Conservation (phyloP, 371 early-diverging fungal genomes). For the Massospora cicadina region DNA sequence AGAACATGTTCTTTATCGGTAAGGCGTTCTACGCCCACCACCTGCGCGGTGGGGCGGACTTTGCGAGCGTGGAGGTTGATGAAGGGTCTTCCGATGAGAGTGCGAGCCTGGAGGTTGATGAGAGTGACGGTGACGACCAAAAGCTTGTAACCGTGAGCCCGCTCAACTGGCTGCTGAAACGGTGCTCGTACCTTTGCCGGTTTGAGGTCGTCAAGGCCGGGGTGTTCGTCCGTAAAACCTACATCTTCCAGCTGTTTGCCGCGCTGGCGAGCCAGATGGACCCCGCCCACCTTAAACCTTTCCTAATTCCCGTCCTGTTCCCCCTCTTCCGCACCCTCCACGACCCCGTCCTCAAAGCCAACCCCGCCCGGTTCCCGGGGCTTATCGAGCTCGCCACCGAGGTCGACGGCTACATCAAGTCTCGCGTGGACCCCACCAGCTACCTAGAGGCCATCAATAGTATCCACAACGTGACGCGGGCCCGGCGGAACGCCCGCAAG, state of each 20-base stretch:
- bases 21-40: constrained; percentile 40
- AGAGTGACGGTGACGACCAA: constrained; percentile 13
- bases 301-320: constrained; percentile 48
- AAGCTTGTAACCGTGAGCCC: constrained; percentile 16
- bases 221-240: constrained; percentile 34
- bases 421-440: too few relatives aligned
- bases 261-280: constrained; percentile 52
- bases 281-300: constrained; percentile 31
- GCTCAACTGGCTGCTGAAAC: constrained; percentile 39
- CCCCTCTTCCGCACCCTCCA: constrained; percentile 66
- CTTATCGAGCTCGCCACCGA: not conserved
- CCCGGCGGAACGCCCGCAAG: not conserved
- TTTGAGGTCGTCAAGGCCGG: constrained; percentile 25
- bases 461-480: not conserved
- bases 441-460: not conserved
- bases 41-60: not conserved
- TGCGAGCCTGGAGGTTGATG: constrained; percentile 17
- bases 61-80: constrained; percentile 17
- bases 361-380: constrained; percentile 26
- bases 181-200: constrained; percentile 46
- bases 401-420: constrained; percentile 2
- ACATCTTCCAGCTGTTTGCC: constrained; percentile 81
- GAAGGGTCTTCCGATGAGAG: constrained; percentile 19
- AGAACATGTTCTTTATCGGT: constrained; percentile 82
- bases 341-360: constrained; percentile 44